Percentiles rank a stretch among this genome's conserved stretches.
Evolutionary conservation across 1,284 basidiomycete species (phyloP).

Genomic region (Amylostereum areolatum): DNA sequence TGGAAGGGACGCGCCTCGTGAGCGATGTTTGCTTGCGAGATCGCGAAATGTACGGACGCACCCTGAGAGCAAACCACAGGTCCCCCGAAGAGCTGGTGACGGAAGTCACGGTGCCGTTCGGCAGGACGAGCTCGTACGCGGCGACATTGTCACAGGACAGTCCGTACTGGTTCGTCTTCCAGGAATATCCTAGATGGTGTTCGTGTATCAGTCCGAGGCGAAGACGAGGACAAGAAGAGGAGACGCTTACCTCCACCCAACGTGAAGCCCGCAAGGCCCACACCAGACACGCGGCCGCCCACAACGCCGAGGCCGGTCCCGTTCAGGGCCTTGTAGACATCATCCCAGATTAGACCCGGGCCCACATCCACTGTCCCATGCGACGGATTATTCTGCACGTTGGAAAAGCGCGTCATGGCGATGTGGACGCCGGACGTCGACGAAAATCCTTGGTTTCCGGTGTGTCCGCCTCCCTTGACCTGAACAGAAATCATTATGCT

Average conservation of each 20-base stretch:
- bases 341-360: slow-evolving; percentile 50
- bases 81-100: slow-evolving; percentile 33
- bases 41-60: background rate
- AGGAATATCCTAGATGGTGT: slow-evolving; percentile 40
- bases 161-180: slow-evolving; percentile 45
- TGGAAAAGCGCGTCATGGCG: slow-evolving; percentile 43
- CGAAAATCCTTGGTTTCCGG: slow-evolving; percentile 43
- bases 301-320: slow-evolving; percentile 42
- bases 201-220: background rate
- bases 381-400: slow-evolving; percentile 34
- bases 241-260: slow-evolving; percentile 46
- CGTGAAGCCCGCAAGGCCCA: slow-evolving; percentile 49
- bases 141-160: slow-evolving; percentile 44
- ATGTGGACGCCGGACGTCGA: slow-evolving; percentile 54
- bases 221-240: background rate
- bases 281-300: slow-evolving; percentile 46
- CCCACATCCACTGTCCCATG: slow-evolving; percentile 40
- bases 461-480: slow-evolving; percentile 53
- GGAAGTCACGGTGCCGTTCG: slow-evolving; percentile 34
- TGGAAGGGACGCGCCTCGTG: background rate
- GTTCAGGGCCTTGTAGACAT: slow-evolving; percentile 45
- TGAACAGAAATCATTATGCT: slow-evolving; percentile 13
- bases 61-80: slow-evolving; percentile 38
- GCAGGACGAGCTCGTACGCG: slow-evolving; percentile 42
- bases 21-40: background rate